A percentile compares a stretch with the other conserved stretches of the same genome.
Evolutionary conservation across 208 protist species (phyloP).

Genomic region (Leptomonas pyrrhocoris): DNA sequence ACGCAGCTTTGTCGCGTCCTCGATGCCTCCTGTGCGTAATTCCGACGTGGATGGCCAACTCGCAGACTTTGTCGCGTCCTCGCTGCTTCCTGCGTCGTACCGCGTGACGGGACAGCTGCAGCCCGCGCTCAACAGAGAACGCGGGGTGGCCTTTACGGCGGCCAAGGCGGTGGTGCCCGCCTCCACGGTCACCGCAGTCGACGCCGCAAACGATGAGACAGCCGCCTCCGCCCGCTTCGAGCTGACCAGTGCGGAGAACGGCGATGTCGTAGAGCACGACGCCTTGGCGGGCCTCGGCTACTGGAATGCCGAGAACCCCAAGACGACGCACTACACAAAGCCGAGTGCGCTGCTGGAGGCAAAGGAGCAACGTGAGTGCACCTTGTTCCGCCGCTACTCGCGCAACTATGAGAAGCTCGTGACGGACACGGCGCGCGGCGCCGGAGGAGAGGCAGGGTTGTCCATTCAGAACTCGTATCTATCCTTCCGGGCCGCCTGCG

Average conservation of each 20-base stretch:
- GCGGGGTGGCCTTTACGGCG: neutral
- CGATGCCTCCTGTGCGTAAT: neutral
- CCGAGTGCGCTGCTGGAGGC: conserved; percentile 55
- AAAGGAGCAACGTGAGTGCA: conserved; percentile 34
- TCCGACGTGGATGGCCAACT: conserved; percentile 11
- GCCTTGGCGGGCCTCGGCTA: conserved; percentile 30
- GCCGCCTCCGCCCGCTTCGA: conserved; percentile 35
- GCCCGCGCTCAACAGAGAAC: neutral
- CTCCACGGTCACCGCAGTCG: neutral
- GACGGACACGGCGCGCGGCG: conserved; percentile 17
- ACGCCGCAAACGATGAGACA: neutral
- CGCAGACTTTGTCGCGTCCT: conserved; percentile 17
- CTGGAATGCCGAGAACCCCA: conserved; percentile 33
- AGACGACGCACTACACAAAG: conserved; percentile 7
- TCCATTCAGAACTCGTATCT: conserved; percentile 22
- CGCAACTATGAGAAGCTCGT: conserved; percentile 39
- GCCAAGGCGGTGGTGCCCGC: neutral
- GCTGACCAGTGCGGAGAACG: conserved; percentile 44
- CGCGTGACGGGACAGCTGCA: neutral
- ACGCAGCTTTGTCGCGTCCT: neutral
- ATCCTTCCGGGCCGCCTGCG: conserved; percentile 23
- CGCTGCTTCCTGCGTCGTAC: conserved; percentile 15
- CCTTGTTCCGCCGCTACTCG: conserved; percentile 54
- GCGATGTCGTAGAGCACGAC: conserved; percentile 54
- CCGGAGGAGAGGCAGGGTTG: conserved; percentile 27